Conservation (phyloP, 2,329 filamentous ascomycete genomes). For the Phialophora chinensis region DNA sequence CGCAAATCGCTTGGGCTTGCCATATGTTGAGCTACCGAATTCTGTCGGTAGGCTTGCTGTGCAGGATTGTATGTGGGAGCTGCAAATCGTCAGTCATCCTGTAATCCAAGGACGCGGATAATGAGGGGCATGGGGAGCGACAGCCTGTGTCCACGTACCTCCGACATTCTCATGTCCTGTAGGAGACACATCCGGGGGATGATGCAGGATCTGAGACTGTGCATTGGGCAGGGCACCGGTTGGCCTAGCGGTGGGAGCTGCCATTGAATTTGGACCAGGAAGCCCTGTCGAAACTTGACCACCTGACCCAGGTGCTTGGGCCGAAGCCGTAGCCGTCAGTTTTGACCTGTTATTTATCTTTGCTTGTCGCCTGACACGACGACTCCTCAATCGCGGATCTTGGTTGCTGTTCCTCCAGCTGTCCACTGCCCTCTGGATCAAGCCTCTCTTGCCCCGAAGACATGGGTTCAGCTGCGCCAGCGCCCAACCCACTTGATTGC, state of each 20-base stretch:
- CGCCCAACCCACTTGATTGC: conserved; percentile 99
- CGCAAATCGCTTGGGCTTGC: conserved; percentile 69
- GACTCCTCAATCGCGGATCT: conserved; percentile 86
- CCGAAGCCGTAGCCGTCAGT: conserved; percentile 62
- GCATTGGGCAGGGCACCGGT: conserved; percentile 72
- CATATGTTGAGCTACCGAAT: conserved; percentile 35
- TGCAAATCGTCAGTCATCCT: conserved; percentile 22
- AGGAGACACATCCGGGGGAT: conserved; percentile 70
- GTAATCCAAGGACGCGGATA: not conserved
- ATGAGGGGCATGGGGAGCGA: not conserved
- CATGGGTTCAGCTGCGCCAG: conserved; percentile 90
- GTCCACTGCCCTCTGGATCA: conserved; percentile 96
- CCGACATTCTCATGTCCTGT: conserved; percentile 73
- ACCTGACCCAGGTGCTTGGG: conserved; percentile 72
- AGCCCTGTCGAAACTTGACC: conserved; percentile 67
- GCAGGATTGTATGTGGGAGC: conserved; percentile 36
- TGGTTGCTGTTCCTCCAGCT: conserved; percentile 99
- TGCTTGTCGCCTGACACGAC: conserved; percentile 90
- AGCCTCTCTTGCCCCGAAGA: conserved; percentile 86
- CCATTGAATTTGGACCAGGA: conserved; percentile 67
- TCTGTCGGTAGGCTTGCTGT: conserved; percentile 37
- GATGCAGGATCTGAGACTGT: conserved; percentile 71
- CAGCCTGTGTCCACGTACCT: conserved; percentile 81
- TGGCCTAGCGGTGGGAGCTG: conserved; percentile 43
- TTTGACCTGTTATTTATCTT: conserved; percentile 91